These are phyloP conservation scores for Apophysomyces trapeziformis DNA, from an alignment of 371 early-diverging fungal species.

Conservation along the genomic window DNA sequence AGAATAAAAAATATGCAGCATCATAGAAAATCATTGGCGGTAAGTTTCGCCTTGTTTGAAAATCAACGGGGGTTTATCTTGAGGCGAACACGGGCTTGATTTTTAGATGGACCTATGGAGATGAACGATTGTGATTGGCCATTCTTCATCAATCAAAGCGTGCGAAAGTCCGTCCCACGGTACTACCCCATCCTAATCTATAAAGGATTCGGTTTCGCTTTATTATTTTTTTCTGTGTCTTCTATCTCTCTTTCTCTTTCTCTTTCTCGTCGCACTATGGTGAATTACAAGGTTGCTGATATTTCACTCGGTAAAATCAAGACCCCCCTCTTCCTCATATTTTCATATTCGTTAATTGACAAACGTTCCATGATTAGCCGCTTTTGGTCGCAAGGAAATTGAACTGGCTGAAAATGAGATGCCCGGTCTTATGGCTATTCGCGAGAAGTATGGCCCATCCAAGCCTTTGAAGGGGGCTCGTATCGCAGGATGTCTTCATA, in stretches of 20 bases:
- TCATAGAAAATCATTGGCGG: no score
- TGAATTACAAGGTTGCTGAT: slow-evolving; percentile 74
- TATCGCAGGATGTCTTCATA: slow-evolving; percentile 98
- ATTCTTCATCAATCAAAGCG: slow-evolving; percentile 1
- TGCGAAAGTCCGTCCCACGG: slow-evolving; percentile 4
- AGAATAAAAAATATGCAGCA: not conserved
- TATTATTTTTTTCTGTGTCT: not conserved
- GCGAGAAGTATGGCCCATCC: slow-evolving; percentile 89
- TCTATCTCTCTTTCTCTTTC: not conserved
- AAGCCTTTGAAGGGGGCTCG: slow-evolving; percentile 97
- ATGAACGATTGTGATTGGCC: slow-evolving; percentile 9
- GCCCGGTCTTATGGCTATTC: slow-evolving; percentile 97
- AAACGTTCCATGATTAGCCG: slow-evolving; percentile 25
- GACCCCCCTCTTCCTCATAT: not conserved
- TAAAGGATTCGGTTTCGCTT: not conserved
- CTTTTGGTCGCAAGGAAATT: slow-evolving; percentile 61
- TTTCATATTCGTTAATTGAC: not conserved
- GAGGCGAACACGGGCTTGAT: no score
- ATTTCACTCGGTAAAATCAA: slow-evolving; percentile 83
- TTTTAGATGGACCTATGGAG: slow-evolving; percentile 1
- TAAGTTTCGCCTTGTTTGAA: not conserved
- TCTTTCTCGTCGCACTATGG: slow-evolving; percentile 10
- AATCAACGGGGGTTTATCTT: not conserved
- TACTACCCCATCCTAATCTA: not conserved
- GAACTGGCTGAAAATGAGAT: slow-evolving; percentile 92